phyloP scores from a whole-genome alignment of 148 eudicot genomes.

The Vaccinium macrocarpon region DNA sequence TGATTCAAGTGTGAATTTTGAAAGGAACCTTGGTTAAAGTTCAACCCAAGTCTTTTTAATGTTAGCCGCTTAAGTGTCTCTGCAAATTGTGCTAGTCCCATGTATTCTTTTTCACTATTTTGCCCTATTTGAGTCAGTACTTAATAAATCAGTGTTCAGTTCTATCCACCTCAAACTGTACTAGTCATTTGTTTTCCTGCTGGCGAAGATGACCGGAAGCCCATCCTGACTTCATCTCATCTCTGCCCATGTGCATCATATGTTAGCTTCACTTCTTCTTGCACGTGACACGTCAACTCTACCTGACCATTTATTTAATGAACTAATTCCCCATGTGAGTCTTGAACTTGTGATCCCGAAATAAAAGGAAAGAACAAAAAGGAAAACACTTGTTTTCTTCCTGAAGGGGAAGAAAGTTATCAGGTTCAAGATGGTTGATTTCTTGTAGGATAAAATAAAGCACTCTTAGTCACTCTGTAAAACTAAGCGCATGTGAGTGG shows the following conservation, averaged over 20 bases:
- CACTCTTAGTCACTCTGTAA: background rate
- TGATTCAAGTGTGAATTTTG: background rate
- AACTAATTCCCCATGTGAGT: background rate
- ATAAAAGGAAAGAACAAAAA: background rate
- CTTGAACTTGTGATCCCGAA: background rate
- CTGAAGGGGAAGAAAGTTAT: background rate
- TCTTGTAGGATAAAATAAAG: background rate
- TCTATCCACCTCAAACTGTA: background rate
- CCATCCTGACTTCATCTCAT: background rate
- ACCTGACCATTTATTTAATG: background rate
- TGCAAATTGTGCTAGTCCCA: background rate
- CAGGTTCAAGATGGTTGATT: constrained; percentile 8
- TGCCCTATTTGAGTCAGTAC: background rate
- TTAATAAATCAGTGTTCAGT: background rate
- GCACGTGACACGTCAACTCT: background rate
- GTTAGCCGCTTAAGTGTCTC: background rate
- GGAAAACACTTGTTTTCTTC: background rate
- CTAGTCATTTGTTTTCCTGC: background rate
- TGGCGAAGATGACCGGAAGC: background rate
- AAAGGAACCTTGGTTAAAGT: background rate
- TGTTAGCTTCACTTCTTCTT: constrained; percentile 1
- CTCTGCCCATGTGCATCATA: background rate
- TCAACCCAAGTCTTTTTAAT: background rate
- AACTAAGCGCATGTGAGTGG: background rate
- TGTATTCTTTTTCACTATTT: background rate